Base-by-base conservation (phyloP, 768 basidiomycete genomes). In the Calvatia gigantea region DNA sequence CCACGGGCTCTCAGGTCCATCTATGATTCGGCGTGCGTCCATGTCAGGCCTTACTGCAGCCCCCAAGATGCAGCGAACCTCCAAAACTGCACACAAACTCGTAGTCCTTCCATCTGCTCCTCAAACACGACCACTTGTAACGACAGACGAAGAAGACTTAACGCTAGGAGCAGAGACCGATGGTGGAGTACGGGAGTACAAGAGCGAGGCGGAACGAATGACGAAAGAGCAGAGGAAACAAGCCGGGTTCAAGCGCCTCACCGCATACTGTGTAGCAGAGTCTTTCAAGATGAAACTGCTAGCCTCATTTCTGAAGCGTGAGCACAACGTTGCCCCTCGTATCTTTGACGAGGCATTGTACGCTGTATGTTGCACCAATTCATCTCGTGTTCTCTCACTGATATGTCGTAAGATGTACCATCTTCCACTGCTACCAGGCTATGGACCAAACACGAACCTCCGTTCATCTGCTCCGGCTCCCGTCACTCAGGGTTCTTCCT, bases 271-370 rank as follows among this genome's bases (percentile, higher is more conserved):
- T 60, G 77, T 94, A 5, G 90, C 91, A 6, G 93, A 95, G 61
- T 81, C 81, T 6, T 86, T 95, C 69, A 85, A 85, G 65, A 87
- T 91, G 82, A 94, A 92, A 68, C 71, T 89, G 0, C 71, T 97
- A 19, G 85, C 87, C 9, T 84, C 86, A 2, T 96, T 94, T 65
- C 66, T 97, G 66, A 96, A 95, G 70, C 76, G 95, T 49, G 95
- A 98, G 65, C 95, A 98, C 67, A 96, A 94, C 52, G 94, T 95
- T 9, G 77, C 73, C 8, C 92, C 86, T 1, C 77, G 95, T 57
- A 80, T 92, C 0, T 98, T 92, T 61, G 95, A 97, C 67, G 95
- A 98, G 71, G 94, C 94, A 0, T 70, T 96, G 58, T 97, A 97
- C 74, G 89, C 86, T 54, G 94, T 95, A 59, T 73, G 91, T 79